phyloP scores from a whole-genome alignment of 176 grass and related monocot genomes.

The Ensete glaucum region DNA sequence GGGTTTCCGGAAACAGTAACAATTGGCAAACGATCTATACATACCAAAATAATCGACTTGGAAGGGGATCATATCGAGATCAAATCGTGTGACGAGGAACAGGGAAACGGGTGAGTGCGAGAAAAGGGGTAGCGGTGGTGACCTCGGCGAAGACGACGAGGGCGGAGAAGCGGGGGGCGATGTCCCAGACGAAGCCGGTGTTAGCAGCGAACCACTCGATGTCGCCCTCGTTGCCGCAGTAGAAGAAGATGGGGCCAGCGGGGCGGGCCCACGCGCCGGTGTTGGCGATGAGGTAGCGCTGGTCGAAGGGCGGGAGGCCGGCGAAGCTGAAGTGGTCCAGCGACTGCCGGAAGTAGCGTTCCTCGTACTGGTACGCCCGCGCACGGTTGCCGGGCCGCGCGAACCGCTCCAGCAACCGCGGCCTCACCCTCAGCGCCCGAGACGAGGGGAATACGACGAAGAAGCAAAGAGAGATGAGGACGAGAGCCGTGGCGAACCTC shows the following conservation, averaged over 20 bases:
- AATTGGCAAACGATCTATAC: too few relatives aligned
- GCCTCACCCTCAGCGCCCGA: not conserved
- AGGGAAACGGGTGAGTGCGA: not conserved
- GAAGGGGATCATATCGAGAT: too few relatives aligned
- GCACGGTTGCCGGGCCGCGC: not conserved
- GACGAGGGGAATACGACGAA: not conserved
- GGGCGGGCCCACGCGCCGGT: slow-evolving; percentile 37
- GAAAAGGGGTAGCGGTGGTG: not conserved
- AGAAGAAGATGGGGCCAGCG: slow-evolving; percentile 86
- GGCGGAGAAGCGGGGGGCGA: slow-evolving; percentile 70
- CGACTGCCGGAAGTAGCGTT: slow-evolving; percentile 74
- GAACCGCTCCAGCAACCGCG: slow-evolving; percentile 27
- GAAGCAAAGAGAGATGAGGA: not conserved
- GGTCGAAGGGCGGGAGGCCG: slow-evolving; percentile 42
- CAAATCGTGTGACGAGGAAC: not conserved
- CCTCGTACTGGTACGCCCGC: slow-evolving; percentile 42
- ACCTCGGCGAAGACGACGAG: slow-evolving; percentile 95
- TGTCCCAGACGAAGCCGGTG: slow-evolving; percentile 90
- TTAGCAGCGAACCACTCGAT: slow-evolving; percentile 92
- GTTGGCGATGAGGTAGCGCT: slow-evolving; percentile 59
- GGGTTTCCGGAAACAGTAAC: too few relatives aligned
- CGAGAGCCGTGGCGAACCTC: not conserved
- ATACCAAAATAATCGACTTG: too few relatives aligned
- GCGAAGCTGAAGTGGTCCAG: slow-evolving; percentile 92
- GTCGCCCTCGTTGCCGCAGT: slow-evolving; percentile 95